A percentile compares a stretch with the other conserved stretches of the same genome.
Conservation (phyloP, 345 rosid species). For the Salix koriyanagi region DNA sequence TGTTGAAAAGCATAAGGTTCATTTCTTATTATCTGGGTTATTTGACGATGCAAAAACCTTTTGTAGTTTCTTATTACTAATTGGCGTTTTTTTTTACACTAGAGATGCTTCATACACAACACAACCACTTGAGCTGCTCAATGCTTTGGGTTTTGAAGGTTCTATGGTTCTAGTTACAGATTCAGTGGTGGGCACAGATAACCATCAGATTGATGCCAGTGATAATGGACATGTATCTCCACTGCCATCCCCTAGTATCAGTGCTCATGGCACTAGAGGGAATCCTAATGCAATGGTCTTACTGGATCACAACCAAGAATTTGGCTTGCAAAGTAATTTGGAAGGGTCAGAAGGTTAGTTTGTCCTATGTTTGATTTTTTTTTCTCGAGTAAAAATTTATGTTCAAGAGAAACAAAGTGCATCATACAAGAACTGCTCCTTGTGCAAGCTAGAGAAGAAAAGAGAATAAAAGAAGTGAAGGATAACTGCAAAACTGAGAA, state of each 20-base stretch:
- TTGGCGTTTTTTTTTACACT: conserved; percentile 4
- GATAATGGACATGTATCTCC: conserved; percentile 34
- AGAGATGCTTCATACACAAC: conserved; percentile 98
- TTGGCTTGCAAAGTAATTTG: conserved; percentile 32
- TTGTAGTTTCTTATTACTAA: conserved; percentile 5
- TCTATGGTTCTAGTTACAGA: conserved; percentile 36
- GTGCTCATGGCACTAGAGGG: conserved; percentile 30
- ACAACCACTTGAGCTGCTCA: conserved; percentile 94
- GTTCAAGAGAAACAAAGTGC: not conserved
- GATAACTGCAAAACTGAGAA: not conserved
- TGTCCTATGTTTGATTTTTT: not conserved
- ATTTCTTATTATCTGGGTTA: conserved; percentile 8
- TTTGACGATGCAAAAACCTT: not conserved
- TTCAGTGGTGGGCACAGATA: conserved; percentile 38
- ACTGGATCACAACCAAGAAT: conserved; percentile 33
- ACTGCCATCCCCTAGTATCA: conserved; percentile 32
- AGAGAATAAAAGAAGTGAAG: not conserved
- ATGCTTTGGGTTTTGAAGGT: conserved; percentile 59
- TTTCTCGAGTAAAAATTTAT: not conserved
- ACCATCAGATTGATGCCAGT: conserved; percentile 29
- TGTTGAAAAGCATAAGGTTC: conserved; percentile 95
- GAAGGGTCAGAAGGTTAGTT: conserved; percentile 71
- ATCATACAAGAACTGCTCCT: not conserved
- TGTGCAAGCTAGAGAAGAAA: not conserved
- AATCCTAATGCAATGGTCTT: conserved; percentile 23